A percentile compares a stretch with the other conserved stretches of the same genome.
Conservation (phyloP, 306 rosid genomes). For the Begonia masoniana region DNA sequence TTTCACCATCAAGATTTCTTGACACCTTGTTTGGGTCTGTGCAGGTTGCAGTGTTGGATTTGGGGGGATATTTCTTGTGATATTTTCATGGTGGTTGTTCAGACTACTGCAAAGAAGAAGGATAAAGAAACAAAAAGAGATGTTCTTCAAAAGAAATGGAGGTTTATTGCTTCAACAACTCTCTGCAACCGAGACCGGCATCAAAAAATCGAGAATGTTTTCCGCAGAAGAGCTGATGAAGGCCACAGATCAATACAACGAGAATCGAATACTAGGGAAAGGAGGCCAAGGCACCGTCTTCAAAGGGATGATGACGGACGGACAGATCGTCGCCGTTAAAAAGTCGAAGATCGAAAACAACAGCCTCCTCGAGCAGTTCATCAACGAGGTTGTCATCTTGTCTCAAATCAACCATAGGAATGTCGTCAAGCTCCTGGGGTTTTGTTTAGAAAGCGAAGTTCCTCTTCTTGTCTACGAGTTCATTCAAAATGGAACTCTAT, state of each 20-base stretch:
- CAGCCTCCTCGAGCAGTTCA: constrained; percentile 21
- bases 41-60: constrained; percentile 37
- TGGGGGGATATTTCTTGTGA: constrained; percentile 21
- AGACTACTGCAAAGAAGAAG: constrained; percentile 13
- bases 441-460: constrained; percentile 42
- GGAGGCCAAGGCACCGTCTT: constrained; percentile 16
- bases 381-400: constrained; percentile 34
- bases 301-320: constrained; percentile 22
- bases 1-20: too few species aligned
- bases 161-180: constrained; percentile 34
- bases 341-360: constrained; percentile 23
- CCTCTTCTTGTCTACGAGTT: constrained; percentile 51
- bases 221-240: constrained; percentile 31
- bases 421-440: constrained; percentile 25
- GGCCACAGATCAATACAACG: constrained; percentile 23
- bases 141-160: constrained; percentile 42
- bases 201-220: constrained; percentile 26
- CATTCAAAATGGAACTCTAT: constrained; percentile 42
- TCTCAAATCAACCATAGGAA: constrained; percentile 46
- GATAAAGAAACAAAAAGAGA: constrained; percentile 14
- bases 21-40: not conserved
- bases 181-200: constrained; percentile 15
- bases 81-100: constrained; percentile 17
- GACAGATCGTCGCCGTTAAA: constrained; percentile 16
- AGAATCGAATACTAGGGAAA: constrained; percentile 14